Base-by-base conservation (phyloP, 2,329 filamentous ascomycete species). In the Chaetomium sp. region DNA sequence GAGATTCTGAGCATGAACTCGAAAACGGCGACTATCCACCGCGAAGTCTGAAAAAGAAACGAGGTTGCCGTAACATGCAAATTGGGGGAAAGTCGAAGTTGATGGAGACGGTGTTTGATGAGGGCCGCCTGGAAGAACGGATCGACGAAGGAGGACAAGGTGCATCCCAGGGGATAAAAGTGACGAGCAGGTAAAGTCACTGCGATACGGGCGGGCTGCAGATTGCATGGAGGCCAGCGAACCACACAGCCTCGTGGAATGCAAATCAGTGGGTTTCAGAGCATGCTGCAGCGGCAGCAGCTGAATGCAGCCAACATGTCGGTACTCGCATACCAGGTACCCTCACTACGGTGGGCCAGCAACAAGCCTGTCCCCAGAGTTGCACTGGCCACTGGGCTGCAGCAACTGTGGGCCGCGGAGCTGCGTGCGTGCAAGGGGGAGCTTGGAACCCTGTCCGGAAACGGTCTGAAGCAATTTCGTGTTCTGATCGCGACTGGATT, bases 381-480 rank as follows among this genome's bases (percentile, higher is more conserved):
- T 55, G 59, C 62, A 65, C 61, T 58, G 56, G 57, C 61, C 62
- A 61, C 46, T 42, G 50, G 57, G 59, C 56, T 61, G 58, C 59
- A 60, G 51, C 55, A 40, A 36, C 49, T 56, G 58, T 59, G 56
- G 59, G 49, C 38, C 27, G 5, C 10, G 32, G 27, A 59, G 54
- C 55, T 12, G 53, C 56, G 56, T 60, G 60, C 61, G 61, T 59
- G 61, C 55, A 55, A 49, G 53, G 47, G 49, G 48, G 54, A 61
- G 58, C 55, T 57, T 49, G 53, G 54, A 63, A 62, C 64, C 62
- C 58, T 65, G 61, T 61, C 57, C 52, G 52, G 49, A 62, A 64
- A 65, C 64, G 62, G 62, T 58, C 43, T 61, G 59, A 57, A 61
- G 61, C 60, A 65, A 64, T 65, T 61, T 65, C 61, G 61, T 61